Conservation (phyloP, 2,329 filamentous ascomycete species). For the Fusarium sp. region DNA sequence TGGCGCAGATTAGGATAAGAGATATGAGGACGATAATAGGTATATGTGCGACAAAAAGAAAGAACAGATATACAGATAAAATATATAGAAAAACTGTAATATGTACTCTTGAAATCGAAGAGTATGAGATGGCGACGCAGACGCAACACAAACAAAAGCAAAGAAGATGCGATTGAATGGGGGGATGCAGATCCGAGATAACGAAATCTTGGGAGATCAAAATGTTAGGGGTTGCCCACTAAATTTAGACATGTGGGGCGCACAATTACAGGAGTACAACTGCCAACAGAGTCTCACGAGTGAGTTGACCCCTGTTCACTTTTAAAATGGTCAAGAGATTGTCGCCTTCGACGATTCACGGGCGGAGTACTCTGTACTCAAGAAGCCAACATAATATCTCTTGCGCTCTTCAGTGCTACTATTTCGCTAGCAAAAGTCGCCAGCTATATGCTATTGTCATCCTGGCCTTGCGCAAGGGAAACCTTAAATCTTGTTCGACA, state of each 20-base stretch:
- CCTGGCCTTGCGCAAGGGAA: background rate
- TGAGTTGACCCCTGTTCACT: background rate
- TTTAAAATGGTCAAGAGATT: background rate
- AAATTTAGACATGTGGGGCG: background rate
- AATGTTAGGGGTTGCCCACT: conserved; percentile 21
- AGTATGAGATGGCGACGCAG: background rate
- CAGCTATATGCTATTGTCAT: background rate
- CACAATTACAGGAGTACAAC: background rate
- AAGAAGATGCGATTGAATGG: conserved; percentile 4
- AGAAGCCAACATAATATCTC: background rate
- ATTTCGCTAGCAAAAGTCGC: too few species aligned
- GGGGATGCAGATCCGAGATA: conserved; percentile 9
- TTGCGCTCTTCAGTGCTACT: background rate
- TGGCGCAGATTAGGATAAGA: background rate
- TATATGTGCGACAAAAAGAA: background rate
- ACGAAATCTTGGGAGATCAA: conserved; percentile 30
- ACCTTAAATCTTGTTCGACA: background rate
- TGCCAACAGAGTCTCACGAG: background rate
- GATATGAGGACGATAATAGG: background rate
- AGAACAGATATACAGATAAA: background rate
- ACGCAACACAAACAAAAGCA: conserved; percentile 7
- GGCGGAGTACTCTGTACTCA: too few species aligned
- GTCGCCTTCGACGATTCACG: background rate
- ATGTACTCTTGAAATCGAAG: conserved; percentile 11
- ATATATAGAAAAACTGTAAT: background rate